A percentile compares a stretch with the other conserved stretches of the same genome.
These are phyloP conservation scores for Selaginella tamariscina DNA, from an alignment of 75 land plant genomes.

Conservation along the genomic window DNA sequence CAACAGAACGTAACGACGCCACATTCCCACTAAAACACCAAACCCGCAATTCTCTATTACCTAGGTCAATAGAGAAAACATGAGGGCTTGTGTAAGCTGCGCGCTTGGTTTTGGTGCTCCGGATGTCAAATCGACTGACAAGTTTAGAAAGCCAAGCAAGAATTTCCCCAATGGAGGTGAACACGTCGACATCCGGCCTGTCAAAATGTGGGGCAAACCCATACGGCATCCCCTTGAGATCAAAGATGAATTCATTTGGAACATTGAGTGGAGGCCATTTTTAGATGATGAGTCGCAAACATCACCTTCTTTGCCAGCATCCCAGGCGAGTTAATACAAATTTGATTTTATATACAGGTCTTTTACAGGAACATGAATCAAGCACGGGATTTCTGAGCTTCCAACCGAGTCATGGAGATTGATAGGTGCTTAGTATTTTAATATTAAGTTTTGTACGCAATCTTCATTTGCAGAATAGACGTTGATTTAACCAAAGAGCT, in stretches of 20 bases:
- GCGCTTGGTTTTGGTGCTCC: too few relatives aligned
- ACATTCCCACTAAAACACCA: too few relatives aligned
- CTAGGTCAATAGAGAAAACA: too few relatives aligned
- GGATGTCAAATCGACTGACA: too few relatives aligned
- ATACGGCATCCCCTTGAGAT: not conserved
- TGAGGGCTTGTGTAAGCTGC: too few relatives aligned
- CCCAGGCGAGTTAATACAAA: too few relatives aligned
- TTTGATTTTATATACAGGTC: too few relatives aligned
- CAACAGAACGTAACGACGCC: too few relatives aligned
- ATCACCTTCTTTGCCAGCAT: too few relatives aligned
- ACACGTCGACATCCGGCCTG: not conserved
- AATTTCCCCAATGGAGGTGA: not conserved
- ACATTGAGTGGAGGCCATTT: not conserved
- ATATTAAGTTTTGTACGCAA: not conserved
- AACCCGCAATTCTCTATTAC: too few relatives aligned
- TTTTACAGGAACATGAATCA: not conserved
- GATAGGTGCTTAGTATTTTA: not conserved
- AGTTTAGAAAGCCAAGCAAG: too few relatives aligned
- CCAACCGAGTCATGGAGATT: not conserved
- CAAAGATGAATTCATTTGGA: not conserved
- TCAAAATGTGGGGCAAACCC: not conserved
- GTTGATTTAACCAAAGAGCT: constrained; percentile 72
- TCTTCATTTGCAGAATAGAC: constrained; percentile 44
- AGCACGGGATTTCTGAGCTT: not conserved
- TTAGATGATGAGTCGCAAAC: not conserved